Evolutionary conservation across 805 yeast genomes (phyloP).

Genomic region (Starmerella apis): DNA sequence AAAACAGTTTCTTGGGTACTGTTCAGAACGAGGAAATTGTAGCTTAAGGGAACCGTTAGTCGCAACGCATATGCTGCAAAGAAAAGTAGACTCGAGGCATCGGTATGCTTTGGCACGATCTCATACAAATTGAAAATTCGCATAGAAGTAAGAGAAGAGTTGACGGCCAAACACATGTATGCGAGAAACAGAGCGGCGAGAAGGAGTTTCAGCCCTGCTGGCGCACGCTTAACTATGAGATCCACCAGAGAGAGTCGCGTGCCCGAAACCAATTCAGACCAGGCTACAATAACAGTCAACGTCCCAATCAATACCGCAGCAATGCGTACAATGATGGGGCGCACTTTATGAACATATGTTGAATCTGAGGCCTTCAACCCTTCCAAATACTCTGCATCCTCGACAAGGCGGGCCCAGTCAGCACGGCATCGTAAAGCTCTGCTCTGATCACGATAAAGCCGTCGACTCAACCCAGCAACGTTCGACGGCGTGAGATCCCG

Average conservation of each 20-base stretch:
- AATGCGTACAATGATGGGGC: conserved; percentile 40
- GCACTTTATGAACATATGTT: conserved; percentile 23
- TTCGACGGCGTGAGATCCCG: conserved; percentile 33
- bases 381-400: conserved; percentile 44
- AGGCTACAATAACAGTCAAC: conserved; percentile 47
- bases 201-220: conserved; percentile 35
- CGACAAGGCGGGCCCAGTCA: conserved; percentile 45
- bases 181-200: conserved; percentile 41
- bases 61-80: conserved; percentile 74
- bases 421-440: conserved; percentile 46
- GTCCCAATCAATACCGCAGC: conserved; percentile 37
- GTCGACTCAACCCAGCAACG: conserved; percentile 43
- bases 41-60: conserved; percentile 69
- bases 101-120: conserved; percentile 58
- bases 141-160: conserved; percentile 54
- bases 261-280: conserved; percentile 67
- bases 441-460: conserved; percentile 44
- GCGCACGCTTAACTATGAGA: conserved; percentile 34
- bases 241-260: conserved; percentile 55
- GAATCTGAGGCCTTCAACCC: conserved; percentile 34
- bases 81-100: conserved; percentile 63
- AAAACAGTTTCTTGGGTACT: conserved; percentile 45
- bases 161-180: conserved; percentile 60
- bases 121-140: conserved; percentile 69
- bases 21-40: conserved; percentile 62